Conservation (phyloP, 1,139 yeast species). For the Torulaspora pretoriensis region DNA sequence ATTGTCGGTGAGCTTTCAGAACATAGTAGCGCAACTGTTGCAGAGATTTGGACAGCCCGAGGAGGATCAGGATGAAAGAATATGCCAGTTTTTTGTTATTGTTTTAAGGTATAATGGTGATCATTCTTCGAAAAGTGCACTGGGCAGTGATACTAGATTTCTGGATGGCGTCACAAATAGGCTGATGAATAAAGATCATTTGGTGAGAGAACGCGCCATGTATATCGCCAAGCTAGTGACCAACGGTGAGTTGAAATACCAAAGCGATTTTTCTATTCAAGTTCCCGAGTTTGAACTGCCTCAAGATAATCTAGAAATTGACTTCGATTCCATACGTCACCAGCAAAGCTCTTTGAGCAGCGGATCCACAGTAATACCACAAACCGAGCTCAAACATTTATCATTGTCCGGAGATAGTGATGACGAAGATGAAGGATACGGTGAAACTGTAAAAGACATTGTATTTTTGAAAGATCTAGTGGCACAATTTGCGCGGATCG, state of each 20-base stretch:
- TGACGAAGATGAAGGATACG: conserved; percentile 27
- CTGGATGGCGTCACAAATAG: conserved; percentile 37
- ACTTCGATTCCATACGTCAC: conserved; percentile 17
- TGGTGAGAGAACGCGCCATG: conserved; percentile 39
- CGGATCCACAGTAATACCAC: background rate
- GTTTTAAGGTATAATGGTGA: conserved; percentile 19
- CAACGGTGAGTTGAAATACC: conserved; percentile 33
- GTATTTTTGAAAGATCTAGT: conserved; percentile 40
- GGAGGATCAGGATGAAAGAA: conserved; percentile 17
- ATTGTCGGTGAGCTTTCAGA: conserved; percentile 18
- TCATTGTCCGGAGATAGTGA: conserved; percentile 16
- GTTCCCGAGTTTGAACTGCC: conserved; percentile 20
- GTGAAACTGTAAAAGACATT: conserved; percentile 13
- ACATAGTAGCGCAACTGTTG: conserved; percentile 14
- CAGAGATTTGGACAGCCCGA: conserved; percentile 17
- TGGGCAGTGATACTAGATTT: conserved; percentile 30
- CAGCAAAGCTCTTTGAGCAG: conserved; percentile 12
- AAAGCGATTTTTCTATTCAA: conserved; percentile 30
- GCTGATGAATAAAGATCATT: conserved; percentile 28
- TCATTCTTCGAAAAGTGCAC: conserved; percentile 12
- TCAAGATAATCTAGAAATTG: conserved; percentile 14
- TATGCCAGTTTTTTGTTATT: conserved; percentile 28
- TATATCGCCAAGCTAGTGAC: conserved; percentile 38
- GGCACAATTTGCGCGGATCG: conserved; percentile 22
- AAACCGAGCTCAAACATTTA: background rate